Evolutionary conservation across 2,329 filamentous ascomycete species (phyloP), one percentile per base, ranked within the genome.

Genomic region (Fusarium bulbicola): DNA sequence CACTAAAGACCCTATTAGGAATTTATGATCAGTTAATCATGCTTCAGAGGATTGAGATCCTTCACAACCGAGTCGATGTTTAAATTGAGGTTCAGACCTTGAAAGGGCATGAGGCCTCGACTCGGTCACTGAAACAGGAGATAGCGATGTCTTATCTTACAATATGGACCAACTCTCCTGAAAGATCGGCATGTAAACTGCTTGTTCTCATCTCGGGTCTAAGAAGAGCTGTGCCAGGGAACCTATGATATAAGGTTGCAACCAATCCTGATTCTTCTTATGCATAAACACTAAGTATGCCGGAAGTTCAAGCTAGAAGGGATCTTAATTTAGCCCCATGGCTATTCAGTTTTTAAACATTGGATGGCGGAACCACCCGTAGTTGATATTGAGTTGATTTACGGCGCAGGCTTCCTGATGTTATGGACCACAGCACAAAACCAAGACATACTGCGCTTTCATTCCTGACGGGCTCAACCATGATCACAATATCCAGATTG

Each of bases 121-220:
- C 7, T 54, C 28, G 36, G 58, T 37, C n/a, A 36, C 12, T 28
- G 8, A 2, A 36, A 6, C 8, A 5, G 24, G 42, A n/a, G 12
- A 28, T n/a, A n/a, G 6, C 2, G 6, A 20, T 36, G 9, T 21
- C 1, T 6, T 21, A n/a, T 47, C n/a, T 34, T 11, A 2, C 8
- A 5, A 4, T 28, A 7, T 36, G 11, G 24, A 3, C 0, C 9
- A 8, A 1, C 2, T 43, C 0, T 24, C 5, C 6, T 18, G 20
- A 21, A n/a, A 9, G 4, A 26, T 47, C 20, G 14, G 7, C 15
- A 24, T 18, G 12, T 21, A 16, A n/a, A 5, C 8, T 54, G n/a
- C 7, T 20, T 58, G 11, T 36, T 28, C 14, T 36, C 6, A 36
- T 13, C 18, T 20, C 8, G 13, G n/a, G 30, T 2, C 20, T 6